Conservation (phyloP, 1,139 yeast species). For the Taphrina deformans region DNA sequence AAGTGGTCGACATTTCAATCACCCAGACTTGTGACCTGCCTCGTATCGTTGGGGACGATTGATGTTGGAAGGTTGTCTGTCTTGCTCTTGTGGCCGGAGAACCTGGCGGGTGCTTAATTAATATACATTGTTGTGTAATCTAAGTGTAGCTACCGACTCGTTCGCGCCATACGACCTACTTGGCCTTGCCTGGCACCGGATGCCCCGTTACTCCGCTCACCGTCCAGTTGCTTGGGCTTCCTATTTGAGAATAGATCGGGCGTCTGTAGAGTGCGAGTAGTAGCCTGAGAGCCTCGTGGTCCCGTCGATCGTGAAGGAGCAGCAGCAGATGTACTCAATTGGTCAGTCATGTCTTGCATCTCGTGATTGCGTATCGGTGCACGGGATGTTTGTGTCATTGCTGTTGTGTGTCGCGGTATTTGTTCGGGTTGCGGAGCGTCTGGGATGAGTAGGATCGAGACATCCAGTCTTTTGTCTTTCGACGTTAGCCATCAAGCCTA, state of each 20-base stretch:
- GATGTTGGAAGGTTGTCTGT: no score
- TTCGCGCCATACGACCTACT: not conserved
- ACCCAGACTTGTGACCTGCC: no score
- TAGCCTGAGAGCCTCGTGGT: not conserved
- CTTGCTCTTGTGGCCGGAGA: no score
- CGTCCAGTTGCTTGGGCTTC: not conserved
- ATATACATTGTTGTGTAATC: not conserved
- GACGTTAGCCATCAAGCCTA: not conserved
- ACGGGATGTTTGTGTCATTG: not conserved
- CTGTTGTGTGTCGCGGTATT: not conserved
- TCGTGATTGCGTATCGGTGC: slow-evolving; percentile 1
- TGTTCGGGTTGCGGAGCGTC: not conserved
- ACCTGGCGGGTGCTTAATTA: no score
- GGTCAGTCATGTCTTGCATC: not conserved
- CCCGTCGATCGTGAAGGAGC: not conserved
- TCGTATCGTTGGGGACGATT: no score
- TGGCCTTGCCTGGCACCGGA: not conserved
- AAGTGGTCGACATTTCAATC: no score
- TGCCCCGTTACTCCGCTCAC: not conserved
- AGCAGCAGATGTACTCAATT: not conserved
- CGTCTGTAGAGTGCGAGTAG: not conserved
- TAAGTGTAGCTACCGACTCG: not conserved
- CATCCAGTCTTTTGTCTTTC: slow-evolving; percentile 10
- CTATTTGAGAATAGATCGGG: not conserved
- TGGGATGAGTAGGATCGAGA: slow-evolving; percentile 1